phyloP scores from a whole-genome alignment of 2,329 filamentous ascomycete genomes.

The Trichoderma cornu-damae region DNA sequence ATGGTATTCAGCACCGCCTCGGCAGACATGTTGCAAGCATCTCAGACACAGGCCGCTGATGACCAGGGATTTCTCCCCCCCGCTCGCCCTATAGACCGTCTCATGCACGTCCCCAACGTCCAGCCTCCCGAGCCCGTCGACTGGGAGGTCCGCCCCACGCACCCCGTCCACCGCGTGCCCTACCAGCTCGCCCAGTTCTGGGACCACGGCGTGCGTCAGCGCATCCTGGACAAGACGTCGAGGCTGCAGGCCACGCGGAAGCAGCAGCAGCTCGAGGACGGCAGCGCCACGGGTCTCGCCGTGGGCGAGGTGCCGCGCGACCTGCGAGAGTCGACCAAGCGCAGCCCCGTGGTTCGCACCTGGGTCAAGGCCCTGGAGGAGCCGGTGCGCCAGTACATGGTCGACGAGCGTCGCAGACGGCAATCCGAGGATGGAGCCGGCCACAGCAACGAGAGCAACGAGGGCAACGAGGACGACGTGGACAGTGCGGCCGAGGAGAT shows the following conservation, averaged over 20 bases:
- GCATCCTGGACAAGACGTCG: constrained; percentile 44
- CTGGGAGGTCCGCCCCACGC: constrained; percentile 76
- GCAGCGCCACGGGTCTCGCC: constrained; percentile 40
- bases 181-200: constrained; percentile 86
- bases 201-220: constrained; percentile 56
- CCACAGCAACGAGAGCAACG: constrained; percentile 17
- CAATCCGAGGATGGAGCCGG: not conserved
- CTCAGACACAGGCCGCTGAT: constrained; percentile 3
- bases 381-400: constrained; percentile 72
- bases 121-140: constrained; percentile 77
- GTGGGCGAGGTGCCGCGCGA: constrained; percentile 68
- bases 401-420: constrained; percentile 38
- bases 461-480: constrained; percentile 23
- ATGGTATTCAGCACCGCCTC: constrained; percentile 54
- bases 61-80: constrained; percentile 6
- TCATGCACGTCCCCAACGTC: constrained; percentile 79
- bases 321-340: constrained; percentile 74
- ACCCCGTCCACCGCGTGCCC: constrained; percentile 71
- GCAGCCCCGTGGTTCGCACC: constrained; percentile 67
- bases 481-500: constrained; percentile 36
- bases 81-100: no score
- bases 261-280: constrained; percentile 41
- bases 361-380: constrained; percentile 81
- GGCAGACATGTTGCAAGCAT: not conserved
- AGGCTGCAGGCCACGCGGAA: constrained; percentile 40